A percentile compares a stretch with the other conserved stretches of the same genome.
These are phyloP conservation scores for Xylaria polymorpha DNA, from an alignment of 2,329 filamentous ascomycete genomes.

Conservation along the genomic window DNA sequence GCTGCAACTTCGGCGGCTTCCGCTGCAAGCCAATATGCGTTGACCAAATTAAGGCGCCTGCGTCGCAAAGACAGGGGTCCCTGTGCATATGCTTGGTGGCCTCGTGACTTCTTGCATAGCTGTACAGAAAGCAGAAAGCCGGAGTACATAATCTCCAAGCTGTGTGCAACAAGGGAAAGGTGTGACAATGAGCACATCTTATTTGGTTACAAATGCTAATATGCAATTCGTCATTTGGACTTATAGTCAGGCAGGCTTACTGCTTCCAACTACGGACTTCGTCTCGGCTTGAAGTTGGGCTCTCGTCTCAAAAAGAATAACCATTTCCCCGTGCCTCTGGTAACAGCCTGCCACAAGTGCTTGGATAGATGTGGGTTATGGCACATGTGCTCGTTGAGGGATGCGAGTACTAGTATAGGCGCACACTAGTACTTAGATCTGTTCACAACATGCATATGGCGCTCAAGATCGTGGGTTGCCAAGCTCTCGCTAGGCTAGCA, in stretches of 20 bases:
- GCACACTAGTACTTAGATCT: constrained; percentile 30
- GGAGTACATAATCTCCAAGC: not conserved
- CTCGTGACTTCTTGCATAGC: constrained; percentile 45
- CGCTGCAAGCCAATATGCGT: constrained; percentile 43
- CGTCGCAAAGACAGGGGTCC: constrained; percentile 38
- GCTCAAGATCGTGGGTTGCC: constrained; percentile 32
- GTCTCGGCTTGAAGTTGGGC: not conserved
- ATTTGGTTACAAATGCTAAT: constrained; percentile 1
- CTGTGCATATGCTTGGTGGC: constrained; percentile 36
- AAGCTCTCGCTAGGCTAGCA: constrained; percentile 28
- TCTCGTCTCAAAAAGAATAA: not conserved
- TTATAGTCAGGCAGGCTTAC: constrained; percentile 2
- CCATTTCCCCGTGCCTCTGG: not conserved
- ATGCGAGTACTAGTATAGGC: constrained; percentile 12
- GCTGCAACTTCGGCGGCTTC: constrained; percentile 41
- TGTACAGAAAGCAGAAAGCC: not conserved
- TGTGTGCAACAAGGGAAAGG: constrained; percentile 8
- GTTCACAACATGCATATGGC: constrained; percentile 31
- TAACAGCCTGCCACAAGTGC: constrained; percentile 5
- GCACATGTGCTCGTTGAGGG: constrained; percentile 16
- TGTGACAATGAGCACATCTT: constrained; percentile 7
- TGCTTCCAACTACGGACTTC: not conserved
- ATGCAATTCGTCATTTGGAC: constrained; percentile 12
- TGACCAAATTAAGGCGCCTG: constrained; percentile 38
- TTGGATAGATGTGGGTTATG: not conserved